Base-by-base conservation (phyloP, 257 asterid genomes). In the Solanum stenotomum region DNA sequence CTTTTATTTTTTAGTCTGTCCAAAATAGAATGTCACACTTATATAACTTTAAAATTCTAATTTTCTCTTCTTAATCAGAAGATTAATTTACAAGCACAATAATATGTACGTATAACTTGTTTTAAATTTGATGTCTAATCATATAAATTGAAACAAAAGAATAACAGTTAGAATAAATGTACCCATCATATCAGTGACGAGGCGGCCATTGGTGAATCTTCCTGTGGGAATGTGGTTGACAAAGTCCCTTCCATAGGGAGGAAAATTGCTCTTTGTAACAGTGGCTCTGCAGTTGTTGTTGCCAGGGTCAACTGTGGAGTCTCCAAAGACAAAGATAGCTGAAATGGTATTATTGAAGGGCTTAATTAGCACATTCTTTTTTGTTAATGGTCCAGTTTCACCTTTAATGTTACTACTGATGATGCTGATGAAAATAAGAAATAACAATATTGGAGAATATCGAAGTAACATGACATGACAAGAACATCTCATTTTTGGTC, bases 241-340 rank as follows among this genome's bases (percentile, higher is more conserved):
- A 59, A 94, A 92, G 83, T 94, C 96, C 87, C 79, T 89, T 1
- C 98, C 98, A 68, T 95, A 95, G 4, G 98, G 98, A 0, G 93
- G 93, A 52, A 93, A 95, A 63, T 95, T 91, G 93, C 95, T 59
- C 89, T 59, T 89, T 18, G 84, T 22, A 40, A 76, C 5, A 3
- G 98, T 95, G 10, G 18, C 0, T 8, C 91, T 86, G 89, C 87
- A 94, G 84, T 95, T 89, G 87, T 95, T 95, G 91, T 95, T 95
- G 74, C 98, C 98, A 8, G 98, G 37, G 87, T 95, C 98, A 4
- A 94, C 98, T 1, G 96, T 93, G 20, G 98, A 95, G 56, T 95
- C 98, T 22, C 98, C 98, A 61, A 95, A 94, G 25, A 93, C 91
- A 5, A 92, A 90, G 18, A 93, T 2, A 8, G 95, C 93, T 3